Conservation (phyloP, 2,329 filamentous ascomycete genomes). For the Ceratocystis alfenasii region DNA sequence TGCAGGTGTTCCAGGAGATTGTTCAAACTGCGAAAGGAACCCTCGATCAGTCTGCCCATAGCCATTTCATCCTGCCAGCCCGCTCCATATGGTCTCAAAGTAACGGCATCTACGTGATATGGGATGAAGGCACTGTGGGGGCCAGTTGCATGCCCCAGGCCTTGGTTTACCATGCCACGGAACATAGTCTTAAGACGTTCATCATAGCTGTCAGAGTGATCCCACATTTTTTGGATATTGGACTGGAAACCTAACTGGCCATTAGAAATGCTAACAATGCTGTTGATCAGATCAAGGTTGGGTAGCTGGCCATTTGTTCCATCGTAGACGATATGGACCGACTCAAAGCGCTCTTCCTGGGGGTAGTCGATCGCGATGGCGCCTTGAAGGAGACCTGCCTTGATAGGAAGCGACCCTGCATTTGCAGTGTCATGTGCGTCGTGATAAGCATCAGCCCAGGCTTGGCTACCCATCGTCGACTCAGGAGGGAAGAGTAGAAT, state of each 20-base stretch:
- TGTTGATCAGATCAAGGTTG: constrained; percentile 93
- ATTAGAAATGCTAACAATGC: constrained; percentile 71
- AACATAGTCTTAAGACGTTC: constrained; percentile 81
- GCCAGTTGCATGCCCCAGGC: constrained; percentile 75
- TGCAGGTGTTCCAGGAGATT: constrained; percentile 94
- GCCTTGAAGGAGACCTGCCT: constrained; percentile 85
- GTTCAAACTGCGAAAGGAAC: constrained; percentile 84
- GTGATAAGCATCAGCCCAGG: constrained; percentile 97
- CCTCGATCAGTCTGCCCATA: constrained; percentile 78
- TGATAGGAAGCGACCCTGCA: constrained; percentile 69
- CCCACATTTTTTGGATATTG: constrained; percentile 76
- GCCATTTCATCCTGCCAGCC: constrained; percentile 98
- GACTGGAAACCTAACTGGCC: constrained; percentile 86
- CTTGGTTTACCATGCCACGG: constrained; percentile 84
- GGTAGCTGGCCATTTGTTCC: constrained; percentile 91
- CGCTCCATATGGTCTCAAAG: constrained; percentile 77
- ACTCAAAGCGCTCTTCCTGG: constrained; percentile 71
- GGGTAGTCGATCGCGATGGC: constrained; percentile 91
- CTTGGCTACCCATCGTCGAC: constrained; percentile 79
- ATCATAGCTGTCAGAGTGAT: constrained; percentile 65
- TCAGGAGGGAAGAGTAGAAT: constrained; percentile 83
- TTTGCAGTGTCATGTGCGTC: constrained; percentile 63
- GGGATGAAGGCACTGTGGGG: constrained; percentile 94
- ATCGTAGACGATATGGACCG: constrained; percentile 85
- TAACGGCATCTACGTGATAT: constrained; percentile 94